Evolutionary conservation across 768 basidiomycete genomes (phyloP).

Genomic region (Rickenella mellea): DNA sequence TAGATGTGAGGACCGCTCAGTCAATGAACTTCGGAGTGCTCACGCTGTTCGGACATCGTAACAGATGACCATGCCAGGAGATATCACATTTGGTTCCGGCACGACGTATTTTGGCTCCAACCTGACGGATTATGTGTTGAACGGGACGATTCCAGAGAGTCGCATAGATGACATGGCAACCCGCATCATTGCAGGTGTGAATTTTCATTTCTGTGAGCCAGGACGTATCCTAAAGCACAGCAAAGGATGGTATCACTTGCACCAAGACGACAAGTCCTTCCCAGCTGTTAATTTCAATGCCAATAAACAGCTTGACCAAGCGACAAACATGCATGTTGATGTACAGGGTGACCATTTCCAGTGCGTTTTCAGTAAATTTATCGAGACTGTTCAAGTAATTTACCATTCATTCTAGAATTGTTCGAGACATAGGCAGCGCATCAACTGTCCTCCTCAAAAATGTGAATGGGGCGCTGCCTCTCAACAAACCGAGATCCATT

Average conservation of each 20-base stretch:
- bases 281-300: constrained; percentile 68
- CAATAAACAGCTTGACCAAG: constrained; percentile 39
- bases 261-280: constrained; percentile 53
- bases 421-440: constrained; percentile 65
- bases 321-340: constrained; percentile 51
- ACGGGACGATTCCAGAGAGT: constrained; percentile 56
- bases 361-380: background rate
- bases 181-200: constrained; percentile 22
- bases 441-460: constrained; percentile 77
- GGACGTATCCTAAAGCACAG: too few relatives aligned
- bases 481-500: constrained; percentile 49
- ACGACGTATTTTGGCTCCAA: constrained; percentile 53
- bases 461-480: constrained; percentile 40
- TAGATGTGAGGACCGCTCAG: constrained; percentile 51
- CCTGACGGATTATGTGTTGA: constrained; percentile 57
- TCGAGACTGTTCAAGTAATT: background rate
- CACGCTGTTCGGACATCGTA: background rate
- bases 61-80: constrained; percentile 49
- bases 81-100: constrained; percentile 16
- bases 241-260: constrained; percentile 58
- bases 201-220: too few relatives aligned
- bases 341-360: constrained; percentile 62
- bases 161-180: constrained; percentile 72
- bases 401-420: constrained; percentile 23
- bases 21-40: too few relatives aligned